A percentile compares a stretch with the other conserved stretches of the same genome.
phyloP scores from a whole-genome alignment of 768 basidiomycete species.

The Sarcodon sp. region DNA sequence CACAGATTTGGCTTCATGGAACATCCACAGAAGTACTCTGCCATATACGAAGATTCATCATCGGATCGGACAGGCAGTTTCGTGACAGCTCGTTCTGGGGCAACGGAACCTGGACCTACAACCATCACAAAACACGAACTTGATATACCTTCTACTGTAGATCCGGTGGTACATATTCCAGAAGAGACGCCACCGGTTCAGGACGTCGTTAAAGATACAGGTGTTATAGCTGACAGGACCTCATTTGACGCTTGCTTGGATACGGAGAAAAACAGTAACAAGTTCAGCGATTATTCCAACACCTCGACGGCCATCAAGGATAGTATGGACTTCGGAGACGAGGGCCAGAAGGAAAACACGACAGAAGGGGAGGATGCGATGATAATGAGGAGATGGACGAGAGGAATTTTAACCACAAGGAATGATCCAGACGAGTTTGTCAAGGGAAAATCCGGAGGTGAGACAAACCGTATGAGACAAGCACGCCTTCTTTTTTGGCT shows the following conservation, averaged over 20 bases:
- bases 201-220: not conserved
- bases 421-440: not conserved
- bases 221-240: not conserved
- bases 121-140: not conserved
- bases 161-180: constrained; percentile 3
- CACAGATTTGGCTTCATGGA: constrained; percentile 9
- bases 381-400: constrained; percentile 16
- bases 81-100: constrained; percentile 17
- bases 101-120: constrained; percentile 8
- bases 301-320: not conserved
- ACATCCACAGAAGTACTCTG: constrained; percentile 13
- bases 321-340: not conserved
- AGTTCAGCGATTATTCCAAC: not conserved
- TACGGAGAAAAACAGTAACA: not conserved
- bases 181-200: constrained; percentile 4
- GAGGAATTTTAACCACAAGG: not conserved
- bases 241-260: not conserved
- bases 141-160: constrained; percentile 2
- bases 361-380: constrained; percentile 7
- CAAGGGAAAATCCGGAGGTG: constrained; percentile 1
- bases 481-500: constrained; percentile 53
- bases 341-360: not conserved
- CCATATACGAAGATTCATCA: constrained; percentile 17
- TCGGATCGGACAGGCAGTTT: constrained; percentile 18
- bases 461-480: no score